Evolutionary conservation across 441 rosid species (phyloP).

Genomic region (Croton laevigatus): DNA sequence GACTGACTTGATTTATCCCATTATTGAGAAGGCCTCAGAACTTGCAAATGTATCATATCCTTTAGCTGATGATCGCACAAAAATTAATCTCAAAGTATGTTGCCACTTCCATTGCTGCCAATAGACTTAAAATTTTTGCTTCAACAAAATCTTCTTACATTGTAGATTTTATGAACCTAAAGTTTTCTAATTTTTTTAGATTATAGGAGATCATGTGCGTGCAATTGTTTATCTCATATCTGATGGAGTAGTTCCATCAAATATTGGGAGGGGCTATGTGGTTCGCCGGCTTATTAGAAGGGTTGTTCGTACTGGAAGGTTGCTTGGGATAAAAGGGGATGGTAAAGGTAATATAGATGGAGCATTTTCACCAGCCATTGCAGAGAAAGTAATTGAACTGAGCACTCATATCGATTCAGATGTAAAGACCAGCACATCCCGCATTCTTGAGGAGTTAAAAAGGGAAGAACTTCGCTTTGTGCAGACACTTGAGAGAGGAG

Average conservation of each 20-base stretch:
- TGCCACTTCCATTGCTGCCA: slow-evolving; percentile 12
- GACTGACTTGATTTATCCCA: slow-evolving; percentile 93
- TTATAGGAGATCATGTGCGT: slow-evolving; percentile 87
- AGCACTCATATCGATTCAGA: slow-evolving; percentile 67
- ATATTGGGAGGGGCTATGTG: slow-evolving; percentile 91
- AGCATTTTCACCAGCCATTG: slow-evolving; percentile 66
- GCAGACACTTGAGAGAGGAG: slow-evolving; percentile 90
- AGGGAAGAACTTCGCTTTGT: slow-evolving; percentile 88
- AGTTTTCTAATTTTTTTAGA: slow-evolving; percentile 33
- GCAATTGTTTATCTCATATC: slow-evolving; percentile 87
- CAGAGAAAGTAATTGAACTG: slow-evolving; percentile 73
- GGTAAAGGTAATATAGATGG: slow-evolving; percentile 54
- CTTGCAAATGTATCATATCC: slow-evolving; percentile 66
- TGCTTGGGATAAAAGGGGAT: slow-evolving; percentile 72
- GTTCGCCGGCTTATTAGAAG: slow-evolving; percentile 92
- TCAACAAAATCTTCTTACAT: slow-evolving; percentile 9
- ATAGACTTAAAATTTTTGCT: slow-evolving; percentile 4
- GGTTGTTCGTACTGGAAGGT: slow-evolving; percentile 82
- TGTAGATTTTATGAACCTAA: slow-evolving; percentile 7
- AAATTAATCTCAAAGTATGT: slow-evolving; percentile 63
- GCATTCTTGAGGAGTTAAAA: slow-evolving; percentile 70
- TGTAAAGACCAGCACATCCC: slow-evolving; percentile 51
- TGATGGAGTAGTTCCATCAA: slow-evolving; percentile 89
- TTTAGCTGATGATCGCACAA: slow-evolving; percentile 48
- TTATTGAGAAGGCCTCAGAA: slow-evolving; percentile 64